A percentile compares a stretch with the other conserved stretches of the same genome.
These are phyloP conservation scores for Heimioporus sp. DNA, from an alignment of 768 basidiomycete species.

Conservation along the genomic window DNA sequence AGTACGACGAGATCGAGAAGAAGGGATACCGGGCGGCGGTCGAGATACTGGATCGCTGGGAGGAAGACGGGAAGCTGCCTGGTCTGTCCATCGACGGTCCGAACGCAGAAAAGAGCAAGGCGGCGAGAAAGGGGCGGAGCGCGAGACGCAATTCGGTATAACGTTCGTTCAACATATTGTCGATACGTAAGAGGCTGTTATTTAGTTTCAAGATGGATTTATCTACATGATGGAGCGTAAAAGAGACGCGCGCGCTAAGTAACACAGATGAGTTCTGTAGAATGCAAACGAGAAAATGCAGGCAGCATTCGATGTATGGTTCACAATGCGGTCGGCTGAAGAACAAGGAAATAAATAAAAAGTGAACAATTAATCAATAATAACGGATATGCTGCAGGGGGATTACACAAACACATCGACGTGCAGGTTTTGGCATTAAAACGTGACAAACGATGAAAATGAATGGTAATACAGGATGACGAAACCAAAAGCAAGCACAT, in stretches of 20 bases:
- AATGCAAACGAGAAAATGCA: constrained; percentile 12
- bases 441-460: constrained; percentile 8
- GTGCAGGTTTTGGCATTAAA: constrained; percentile 10
- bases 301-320: constrained; percentile 1
- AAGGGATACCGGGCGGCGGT: constrained; percentile 77
- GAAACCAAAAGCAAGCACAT: constrained; percentile 13
- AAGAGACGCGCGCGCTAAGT: constrained; percentile 1
- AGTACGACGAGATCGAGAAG: constrained; percentile 84
- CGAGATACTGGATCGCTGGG: constrained; percentile 71
- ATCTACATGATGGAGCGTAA: constrained; percentile 13
- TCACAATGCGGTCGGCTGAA: constrained; percentile 6
- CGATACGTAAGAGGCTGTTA: no score
- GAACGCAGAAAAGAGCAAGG: constrained; percentile 41
- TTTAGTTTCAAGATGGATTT: constrained; percentile 13
- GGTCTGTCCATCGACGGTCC: constrained; percentile 64
- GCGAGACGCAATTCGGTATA: constrained; percentile 73
- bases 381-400: constrained; percentile 31
- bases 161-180: not conserved
- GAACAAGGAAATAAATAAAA: constrained; percentile 21
- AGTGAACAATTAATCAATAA: constrained; percentile 34
- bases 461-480: constrained; percentile 21
- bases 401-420: constrained; percentile 7
- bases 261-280: constrained; percentile 21
- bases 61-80: constrained; percentile 82
- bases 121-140: constrained; percentile 64